Base-by-base conservation (phyloP, 2,329 filamentous ascomycete species). In the Botrytis pseudocinerea region DNA sequence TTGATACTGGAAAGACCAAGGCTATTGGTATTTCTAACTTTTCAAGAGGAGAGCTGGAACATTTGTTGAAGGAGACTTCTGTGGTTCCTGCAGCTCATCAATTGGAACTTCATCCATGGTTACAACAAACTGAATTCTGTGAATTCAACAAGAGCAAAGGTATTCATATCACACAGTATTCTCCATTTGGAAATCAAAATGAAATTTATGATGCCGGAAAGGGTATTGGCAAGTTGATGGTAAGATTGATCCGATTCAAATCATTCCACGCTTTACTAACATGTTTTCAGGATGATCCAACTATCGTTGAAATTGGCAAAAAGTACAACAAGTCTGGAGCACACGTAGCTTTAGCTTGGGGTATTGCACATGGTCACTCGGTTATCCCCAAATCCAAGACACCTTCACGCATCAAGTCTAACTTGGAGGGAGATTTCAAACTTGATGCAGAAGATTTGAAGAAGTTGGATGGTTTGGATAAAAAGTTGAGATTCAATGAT, bases 381-480 rank as follows among this genome's bases (percentile, higher is more conserved):
- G 88, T 90, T 54, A 84, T 91, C 74, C 89, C 89, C 73, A 92
- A 91, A 85, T 90, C 87, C 77, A 87, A 87, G 61, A 90, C 86
- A 44, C 85, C 86, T 40, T 83, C 83, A 51, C 84, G 89, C 54
- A 91, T 91, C 75, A 83, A 84, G 80, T 87, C 85, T 79, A 93
- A 93, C 82, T 88, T 90, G 79, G 84, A 89, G 79, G 86, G 87
- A 75, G 87, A 89, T 78, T 92, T 92, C 80, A 85, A 87, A 78
- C 83, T 92, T 40, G 84, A 85, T 1, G 77, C 79, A 0, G 86
- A 87, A 69, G 90, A 92, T 77, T 81, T 91, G 77, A 81, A 86
- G 78, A 87, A 85, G 81, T 87, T 80, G 68, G 75, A 73, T 65
- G 63, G 68, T 25, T 82, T 91, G 32, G 88, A 91, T 78, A 89